Evolutionary conservation across 129 eudicot species (phyloP), one percentile per base, ranked within the genome.

Genomic region (Calendula officinalis): DNA sequence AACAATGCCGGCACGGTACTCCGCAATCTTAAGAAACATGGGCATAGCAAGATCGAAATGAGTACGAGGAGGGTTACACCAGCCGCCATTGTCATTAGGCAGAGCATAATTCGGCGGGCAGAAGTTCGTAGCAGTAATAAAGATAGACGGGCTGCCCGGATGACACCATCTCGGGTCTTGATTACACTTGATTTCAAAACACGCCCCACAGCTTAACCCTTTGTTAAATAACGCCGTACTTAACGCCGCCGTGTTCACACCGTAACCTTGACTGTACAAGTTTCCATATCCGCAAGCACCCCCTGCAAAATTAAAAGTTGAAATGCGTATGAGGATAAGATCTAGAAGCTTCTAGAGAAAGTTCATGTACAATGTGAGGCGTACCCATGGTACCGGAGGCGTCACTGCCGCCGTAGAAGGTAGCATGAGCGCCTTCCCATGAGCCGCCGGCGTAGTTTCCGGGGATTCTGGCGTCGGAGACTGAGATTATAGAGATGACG

Each of bases 381-480:
- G 6, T 84, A 88, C 96, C 96, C 96, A 88, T 88, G 51, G 96
- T 88, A 40, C 96, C 96, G 57, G 96, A 88, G 74, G 96, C 96
- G 73, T 88, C 96, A 60, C 80, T 73, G 62, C 96, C 96, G 13
- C 96, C 96, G 66, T 88, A 88, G 71, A 88, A 88, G 60, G 96
- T 88, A 38, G 92, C 92, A 68, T 88, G 92, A 41, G 96, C 92
- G 10, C 68, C 37, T 41, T 74, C 62, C 96, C 96, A 88, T 1
- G 75, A 46, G 34, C 88, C 78, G 44, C 82, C 83, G 58, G 81
- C 55, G 83, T 74, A 87, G 42, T 78, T 83, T 38, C 95, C 95
- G 50, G 83, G 81, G 59, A 80, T 78, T 70, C 72, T 72, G 32
- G 89, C 90, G n/a, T 68, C 37, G 45, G 74, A 44, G 0, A 54